Evolutionary conservation across 1,284 basidiomycete genomes (phyloP).

Genomic region (Hypsizygus ulmarius): DNA sequence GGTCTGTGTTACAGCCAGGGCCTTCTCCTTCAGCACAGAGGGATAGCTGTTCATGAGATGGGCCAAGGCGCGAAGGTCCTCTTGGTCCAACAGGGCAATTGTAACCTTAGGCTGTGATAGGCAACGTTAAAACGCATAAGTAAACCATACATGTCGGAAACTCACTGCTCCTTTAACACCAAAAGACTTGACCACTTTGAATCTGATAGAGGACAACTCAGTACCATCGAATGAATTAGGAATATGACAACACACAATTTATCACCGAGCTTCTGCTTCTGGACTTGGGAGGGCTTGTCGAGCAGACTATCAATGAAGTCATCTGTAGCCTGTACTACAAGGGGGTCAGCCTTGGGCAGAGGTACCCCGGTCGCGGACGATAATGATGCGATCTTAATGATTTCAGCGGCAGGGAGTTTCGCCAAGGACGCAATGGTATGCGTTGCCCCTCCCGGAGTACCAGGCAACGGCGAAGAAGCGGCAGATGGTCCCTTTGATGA

Average conservation of each 20-base stretch:
- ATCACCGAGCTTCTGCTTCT: conserved; percentile 83
- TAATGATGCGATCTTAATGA: conserved; percentile 60
- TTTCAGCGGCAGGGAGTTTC: conserved; percentile 65
- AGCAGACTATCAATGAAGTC: conserved; percentile 73
- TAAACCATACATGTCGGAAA: conserved; percentile 8
- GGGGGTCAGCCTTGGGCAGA: conserved; percentile 67
- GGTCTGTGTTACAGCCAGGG: conserved; percentile 24
- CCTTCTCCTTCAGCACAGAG: conserved; percentile 76
- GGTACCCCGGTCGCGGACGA: conserved; percentile 58
- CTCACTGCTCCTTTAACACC: conserved; percentile 77
- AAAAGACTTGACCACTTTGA: conserved; percentile 75
- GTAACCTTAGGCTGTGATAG: conserved; percentile 69
- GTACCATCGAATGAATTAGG: not conserved
- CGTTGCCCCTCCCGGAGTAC: conserved; percentile 42
- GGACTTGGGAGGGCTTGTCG: conserved; percentile 59
- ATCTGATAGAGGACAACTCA: conserved; percentile 38
- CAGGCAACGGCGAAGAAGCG: conserved; percentile 63
- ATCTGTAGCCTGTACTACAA: conserved; percentile 69
- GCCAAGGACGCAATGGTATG: conserved; percentile 62
- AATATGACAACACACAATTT: conserved; percentile 54
- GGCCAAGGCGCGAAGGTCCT: conserved; percentile 78
- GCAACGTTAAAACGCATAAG: conserved; percentile 7
- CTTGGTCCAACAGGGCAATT: conserved; percentile 77
- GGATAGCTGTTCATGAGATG: conserved; percentile 89
- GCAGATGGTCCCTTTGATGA: conserved; percentile 71